phyloP scores from a whole-genome alignment of 2,329 filamentous ascomycete species.

The Teratosphaeria viscida region DNA sequence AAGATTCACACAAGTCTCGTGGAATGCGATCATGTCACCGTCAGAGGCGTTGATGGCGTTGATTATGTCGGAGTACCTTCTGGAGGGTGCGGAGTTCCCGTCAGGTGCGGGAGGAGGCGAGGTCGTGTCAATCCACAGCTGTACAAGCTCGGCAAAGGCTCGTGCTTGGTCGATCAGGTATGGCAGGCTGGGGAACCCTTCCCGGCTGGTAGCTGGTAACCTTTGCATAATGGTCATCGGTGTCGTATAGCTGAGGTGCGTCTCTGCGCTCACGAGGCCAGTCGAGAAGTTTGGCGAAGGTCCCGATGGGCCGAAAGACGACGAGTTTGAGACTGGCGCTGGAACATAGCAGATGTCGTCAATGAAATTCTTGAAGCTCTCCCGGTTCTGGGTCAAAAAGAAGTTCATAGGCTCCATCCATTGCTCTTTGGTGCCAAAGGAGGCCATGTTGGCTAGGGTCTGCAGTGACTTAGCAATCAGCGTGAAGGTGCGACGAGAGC shows the following conservation, averaged over 20 bases:
- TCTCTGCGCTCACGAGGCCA: conserved; percentile 21
- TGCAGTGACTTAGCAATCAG: conserved; percentile 88
- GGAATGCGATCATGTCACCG: conserved; percentile 39
- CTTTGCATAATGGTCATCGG: conserved; percentile 82
- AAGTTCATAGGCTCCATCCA: conserved; percentile 99
- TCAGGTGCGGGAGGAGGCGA: conserved; percentile 4
- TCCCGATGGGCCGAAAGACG: conserved; percentile 32
- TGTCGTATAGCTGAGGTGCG: conserved; percentile 58
- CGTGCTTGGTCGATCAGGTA: conserved; percentile 85
- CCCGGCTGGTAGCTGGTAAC: conserved; percentile 66
- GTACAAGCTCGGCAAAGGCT: conserved; percentile 73
- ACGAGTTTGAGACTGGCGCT: conserved; percentile 44
- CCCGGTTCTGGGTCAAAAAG: conserved; percentile 65
- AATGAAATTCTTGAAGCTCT: conserved; percentile 76
- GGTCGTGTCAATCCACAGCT: conserved; percentile 59
- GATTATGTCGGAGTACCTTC: conserved; percentile 24
- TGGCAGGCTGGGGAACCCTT: conserved; percentile 86
- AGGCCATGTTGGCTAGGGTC: conserved; percentile 80
- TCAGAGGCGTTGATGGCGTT: conserved; percentile 24
- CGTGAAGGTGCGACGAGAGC: conserved; percentile 78
- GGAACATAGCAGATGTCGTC: conserved; percentile 78
- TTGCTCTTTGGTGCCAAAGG: conserved; percentile 87
- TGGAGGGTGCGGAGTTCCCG: conserved; percentile 8
- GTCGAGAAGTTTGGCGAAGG: conserved; percentile 17
- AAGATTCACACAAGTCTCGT: conserved; percentile 38